phyloP scores from a whole-genome alignment of 225 moss, liverwort and hornwort species.

The Pleurozium schreberi region DNA sequence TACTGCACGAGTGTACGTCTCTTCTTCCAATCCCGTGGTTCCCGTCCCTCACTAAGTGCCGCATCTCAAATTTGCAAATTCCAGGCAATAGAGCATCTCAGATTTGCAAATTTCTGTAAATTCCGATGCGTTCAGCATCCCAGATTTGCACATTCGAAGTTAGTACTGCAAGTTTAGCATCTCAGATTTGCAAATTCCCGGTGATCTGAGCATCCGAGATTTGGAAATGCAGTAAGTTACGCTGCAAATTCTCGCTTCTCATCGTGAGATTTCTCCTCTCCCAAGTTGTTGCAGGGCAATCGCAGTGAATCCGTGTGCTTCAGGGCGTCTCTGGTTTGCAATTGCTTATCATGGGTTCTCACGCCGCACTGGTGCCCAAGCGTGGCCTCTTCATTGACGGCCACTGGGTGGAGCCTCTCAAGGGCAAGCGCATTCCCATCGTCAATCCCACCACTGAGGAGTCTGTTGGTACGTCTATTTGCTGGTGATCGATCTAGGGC shows the following conservation, averaged over 20 bases:
- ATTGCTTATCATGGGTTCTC: constrained; percentile 3
- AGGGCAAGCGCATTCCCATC: constrained; percentile 52
- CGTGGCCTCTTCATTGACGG: constrained; percentile 72
- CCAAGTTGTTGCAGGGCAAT: background rate
- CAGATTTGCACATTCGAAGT: background rate
- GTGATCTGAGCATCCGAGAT: background rate
- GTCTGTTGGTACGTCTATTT: constrained; percentile 29
- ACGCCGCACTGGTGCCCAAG: constrained; percentile 12
- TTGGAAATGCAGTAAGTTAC: background rate
- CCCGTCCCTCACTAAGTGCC: too few species aligned
- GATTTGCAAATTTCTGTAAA: background rate
- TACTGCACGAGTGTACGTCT: too few species aligned
- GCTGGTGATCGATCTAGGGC: background rate
- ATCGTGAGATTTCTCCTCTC: background rate
- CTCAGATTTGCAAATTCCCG: background rate
- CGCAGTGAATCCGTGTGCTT: background rate
- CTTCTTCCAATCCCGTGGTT: too few species aligned
- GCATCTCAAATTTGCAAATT: background rate
- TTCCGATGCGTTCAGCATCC: too few species aligned
- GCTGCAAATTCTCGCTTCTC: background rate
- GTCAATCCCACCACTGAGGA: constrained; percentile 72
- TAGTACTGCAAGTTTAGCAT: background rate
- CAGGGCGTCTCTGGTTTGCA: background rate
- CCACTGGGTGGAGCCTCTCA: constrained; percentile 51
- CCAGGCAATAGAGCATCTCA: background rate